Evolutionary conservation across 2,329 filamentous ascomycete species (phyloP).

Genomic region (Sphaerulina populicola): DNA sequence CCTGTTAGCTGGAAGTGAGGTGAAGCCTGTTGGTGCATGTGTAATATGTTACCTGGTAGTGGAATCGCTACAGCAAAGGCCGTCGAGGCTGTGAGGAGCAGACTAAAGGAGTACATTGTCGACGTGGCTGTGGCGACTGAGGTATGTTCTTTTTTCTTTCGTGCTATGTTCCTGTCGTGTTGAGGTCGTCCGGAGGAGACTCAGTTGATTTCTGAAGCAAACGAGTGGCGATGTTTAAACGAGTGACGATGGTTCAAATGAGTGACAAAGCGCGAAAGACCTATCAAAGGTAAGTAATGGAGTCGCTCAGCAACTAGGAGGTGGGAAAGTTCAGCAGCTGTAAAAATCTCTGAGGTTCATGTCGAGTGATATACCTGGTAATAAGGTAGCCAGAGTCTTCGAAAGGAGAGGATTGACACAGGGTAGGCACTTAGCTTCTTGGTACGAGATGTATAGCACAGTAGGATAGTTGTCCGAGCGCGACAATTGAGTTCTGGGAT

Average conservation of each 20-base stretch:
- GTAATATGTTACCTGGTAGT: slow-evolving; percentile 7
- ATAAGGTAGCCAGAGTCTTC: slow-evolving; percentile 1
- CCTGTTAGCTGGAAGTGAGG: neutral
- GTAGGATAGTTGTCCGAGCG: slow-evolving; percentile 8
- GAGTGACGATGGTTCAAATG: slow-evolving; percentile 12
- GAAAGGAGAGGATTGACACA: slow-evolving; percentile 9
- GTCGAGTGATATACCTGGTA: no score
- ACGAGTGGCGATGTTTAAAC: slow-evolving; percentile 10
- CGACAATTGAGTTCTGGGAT: slow-evolving; percentile 13
- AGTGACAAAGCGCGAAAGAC: slow-evolving; percentile 3
- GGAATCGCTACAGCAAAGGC: slow-evolving; percentile 9
- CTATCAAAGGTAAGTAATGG: slow-evolving; percentile 17
- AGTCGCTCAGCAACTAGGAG: slow-evolving; percentile 5
- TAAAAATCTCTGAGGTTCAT: neutral
- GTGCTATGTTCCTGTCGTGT: neutral
- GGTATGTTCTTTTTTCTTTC: neutral
- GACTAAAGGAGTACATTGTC: slow-evolving; percentile 16
- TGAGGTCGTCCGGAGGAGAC: neutral
- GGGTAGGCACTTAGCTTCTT: slow-evolving; percentile 9
- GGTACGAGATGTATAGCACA: neutral
- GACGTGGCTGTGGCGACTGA: slow-evolving; percentile 5
- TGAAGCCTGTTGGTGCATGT: neutral
- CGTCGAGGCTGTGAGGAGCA: slow-evolving; percentile 16
- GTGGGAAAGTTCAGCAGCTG: slow-evolving; percentile 4
- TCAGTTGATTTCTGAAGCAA: neutral